Conservation (phyloP, 371 early-diverging fungal species). For the Mucor circinelloides region DNA sequence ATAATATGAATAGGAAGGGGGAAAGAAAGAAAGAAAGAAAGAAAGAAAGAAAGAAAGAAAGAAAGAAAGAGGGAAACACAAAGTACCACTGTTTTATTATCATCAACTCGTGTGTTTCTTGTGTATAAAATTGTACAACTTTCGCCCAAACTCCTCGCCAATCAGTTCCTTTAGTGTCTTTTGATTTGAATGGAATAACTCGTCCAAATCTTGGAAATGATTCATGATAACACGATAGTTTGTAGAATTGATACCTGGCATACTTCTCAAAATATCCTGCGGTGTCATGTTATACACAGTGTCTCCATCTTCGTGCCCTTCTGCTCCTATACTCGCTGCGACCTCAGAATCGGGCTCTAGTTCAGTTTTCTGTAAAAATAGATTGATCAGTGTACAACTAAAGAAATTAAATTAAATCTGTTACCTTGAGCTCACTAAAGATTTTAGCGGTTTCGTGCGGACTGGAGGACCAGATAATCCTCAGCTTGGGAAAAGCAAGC, state of each 20-base stretch:
- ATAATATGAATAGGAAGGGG: background rate
- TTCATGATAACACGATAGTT: constrained; percentile 80
- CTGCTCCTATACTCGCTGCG: constrained; percentile 78
- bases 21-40: background rate
- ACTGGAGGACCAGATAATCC: constrained; percentile 90
- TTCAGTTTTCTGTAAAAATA: constrained; percentile 59
- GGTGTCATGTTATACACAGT: constrained; percentile 71
- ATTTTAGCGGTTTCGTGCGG: constrained; percentile 86
- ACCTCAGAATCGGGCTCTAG: constrained; percentile 72
- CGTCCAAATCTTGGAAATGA: constrained; percentile 62
- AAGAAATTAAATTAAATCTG: background rate
- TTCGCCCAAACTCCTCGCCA: constrained; percentile 56
- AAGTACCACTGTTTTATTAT: background rate
- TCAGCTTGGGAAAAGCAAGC: constrained; percentile 84
- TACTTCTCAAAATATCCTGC: constrained; percentile 75
- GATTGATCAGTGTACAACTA: background rate
- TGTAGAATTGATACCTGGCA: constrained; percentile 82
- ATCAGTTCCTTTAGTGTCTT: constrained; percentile 52
- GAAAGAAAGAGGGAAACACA: background rate
- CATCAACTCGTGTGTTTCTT: constrained; percentile 15
- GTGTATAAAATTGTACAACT: constrained; percentile 62
- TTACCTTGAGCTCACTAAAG: constrained; percentile 88
- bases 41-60: background rate
- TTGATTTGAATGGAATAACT: constrained; percentile 55
- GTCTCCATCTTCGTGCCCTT: constrained; percentile 62